These are phyloP conservation scores for Aspergillus cejpii DNA, from an alignment of 2,329 filamentous ascomycete species.

Conservation along the genomic window DNA sequence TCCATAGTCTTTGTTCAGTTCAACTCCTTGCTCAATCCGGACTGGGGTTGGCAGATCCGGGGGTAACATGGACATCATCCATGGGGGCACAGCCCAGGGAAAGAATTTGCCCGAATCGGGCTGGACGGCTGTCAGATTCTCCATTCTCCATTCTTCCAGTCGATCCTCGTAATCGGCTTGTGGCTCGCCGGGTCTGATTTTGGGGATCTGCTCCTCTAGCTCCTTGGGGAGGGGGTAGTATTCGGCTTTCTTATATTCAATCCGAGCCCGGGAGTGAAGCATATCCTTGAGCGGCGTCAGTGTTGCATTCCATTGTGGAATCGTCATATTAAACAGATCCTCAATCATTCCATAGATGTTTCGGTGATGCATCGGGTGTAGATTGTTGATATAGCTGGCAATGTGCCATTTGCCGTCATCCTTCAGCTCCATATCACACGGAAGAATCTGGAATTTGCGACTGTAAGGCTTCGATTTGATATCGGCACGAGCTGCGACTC, in stretches of 20 bases:
- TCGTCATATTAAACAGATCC: conserved; percentile 26
- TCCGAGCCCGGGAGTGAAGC: conserved; percentile 28
- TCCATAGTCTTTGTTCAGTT: conserved; percentile 34
- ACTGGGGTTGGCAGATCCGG: conserved; percentile 21
- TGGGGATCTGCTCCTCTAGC: conserved; percentile 9
- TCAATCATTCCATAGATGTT: conserved; percentile 37
- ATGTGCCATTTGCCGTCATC: conserved; percentile 27
- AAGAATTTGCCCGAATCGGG: conserved; percentile 25
- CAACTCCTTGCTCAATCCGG: conserved; percentile 23
- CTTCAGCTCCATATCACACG: conserved; percentile 34
- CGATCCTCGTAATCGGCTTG: conserved; percentile 21
- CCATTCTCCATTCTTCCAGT: conserved; percentile 21
- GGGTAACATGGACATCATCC: conserved; percentile 25
- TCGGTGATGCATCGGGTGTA: conserved; percentile 35
- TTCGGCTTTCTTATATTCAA: conserved; percentile 26
- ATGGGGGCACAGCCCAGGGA: conserved; percentile 27
- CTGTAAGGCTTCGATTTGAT: conserved; percentile 28
- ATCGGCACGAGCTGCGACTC: conserved; percentile 24
- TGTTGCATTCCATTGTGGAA: conserved; percentile 24
- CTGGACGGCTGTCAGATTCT: conserved; percentile 19
- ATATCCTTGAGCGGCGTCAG: conserved; percentile 29
- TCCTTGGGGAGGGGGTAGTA: conserved; percentile 25
- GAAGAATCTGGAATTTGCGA: conserved; percentile 43
- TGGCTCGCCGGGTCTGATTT: conserved; percentile 15
- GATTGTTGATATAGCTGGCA: conserved; percentile 43